Base-by-base conservation (phyloP, 2,329 filamentous ascomycete species). In the Laburnicola sp. region DNA sequence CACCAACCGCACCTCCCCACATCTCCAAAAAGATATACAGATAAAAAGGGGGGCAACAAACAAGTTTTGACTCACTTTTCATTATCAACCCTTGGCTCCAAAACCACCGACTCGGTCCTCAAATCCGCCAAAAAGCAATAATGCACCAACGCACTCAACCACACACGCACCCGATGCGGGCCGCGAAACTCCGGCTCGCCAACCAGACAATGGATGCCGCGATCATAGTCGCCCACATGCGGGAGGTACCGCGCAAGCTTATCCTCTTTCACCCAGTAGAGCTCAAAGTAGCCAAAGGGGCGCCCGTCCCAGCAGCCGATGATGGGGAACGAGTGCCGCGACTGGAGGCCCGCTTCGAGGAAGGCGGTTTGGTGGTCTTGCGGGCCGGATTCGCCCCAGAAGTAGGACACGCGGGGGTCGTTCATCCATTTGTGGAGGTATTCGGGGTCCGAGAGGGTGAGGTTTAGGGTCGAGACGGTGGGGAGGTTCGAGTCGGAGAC, bases 201-300 rank as follows among this genome's bases (percentile, higher is more conserved):
- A 3, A 99, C 82, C 34, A 99, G 77, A 9, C 94, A 85, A 66
- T 99, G 94, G 16, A 97, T 75, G 0, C 94, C 94, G 5, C 94
- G 80, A 63, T 97, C 93, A 74, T 88, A 97, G 63, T 96, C 89
- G 6, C 82, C 83, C 0, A 86, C 84, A 3, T 82, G 80, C 22
- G 80, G 80, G 0, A 95, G 73, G 57, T 90, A 80, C 41, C 80
- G 82, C 0, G 89, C 91, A 0, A 99, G 71, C 0, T 79, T 76
- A 66, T 97, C 94, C 69, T 99, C 94, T 66, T 96, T 96, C 3
- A 94, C 91, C 93, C 94, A 99, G 75, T 99, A 99, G 30, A 99
- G 82, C 76, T 99, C 94, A 69, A 99, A 97, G 70, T 95, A 99
- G 0, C 91, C 94, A 75, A 97, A 99, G 0, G 93, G 93, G 53